A percentile compares a stretch with the other conserved stretches of the same genome.
Evolutionary conservation across 192 early-diverging fungal genomes (phyloP).

Genomic region (Lobosporangium transversale): DNA sequence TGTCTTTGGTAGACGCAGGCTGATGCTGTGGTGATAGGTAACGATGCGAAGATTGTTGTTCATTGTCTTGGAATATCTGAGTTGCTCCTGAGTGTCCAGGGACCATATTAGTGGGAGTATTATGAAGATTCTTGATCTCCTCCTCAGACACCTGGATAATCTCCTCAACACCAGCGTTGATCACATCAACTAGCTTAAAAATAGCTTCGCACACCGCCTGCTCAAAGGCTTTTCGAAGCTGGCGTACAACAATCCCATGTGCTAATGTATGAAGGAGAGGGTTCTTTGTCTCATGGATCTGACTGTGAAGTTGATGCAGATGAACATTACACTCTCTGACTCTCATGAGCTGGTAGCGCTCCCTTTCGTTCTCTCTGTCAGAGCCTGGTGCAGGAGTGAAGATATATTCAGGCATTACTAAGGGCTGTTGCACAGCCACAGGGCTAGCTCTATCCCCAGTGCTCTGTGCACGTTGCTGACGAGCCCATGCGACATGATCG

Average conservation of each 20-base stretch:
- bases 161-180: slow-evolving; percentile 22
- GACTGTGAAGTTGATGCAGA: slow-evolving; percentile 9
- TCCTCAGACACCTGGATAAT: slow-evolving; percentile 10
- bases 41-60: slow-evolving; percentile 3
- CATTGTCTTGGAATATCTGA: not conserved
- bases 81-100: not conserved
- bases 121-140: slow-evolving; percentile 2
- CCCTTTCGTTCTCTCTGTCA: too few relatives aligned
- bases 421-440: too few relatives aligned
- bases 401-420: too few relatives aligned
- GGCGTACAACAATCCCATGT: slow-evolving; percentile 5
- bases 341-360: slow-evolving; percentile 1
- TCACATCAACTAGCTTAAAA: not conserved
- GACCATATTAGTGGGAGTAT: not conserved
- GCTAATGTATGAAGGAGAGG: slow-evolving; percentile 16
- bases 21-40: not conserved
- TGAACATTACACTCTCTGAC: slow-evolving; percentile 19
- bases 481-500: too few relatives aligned
- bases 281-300: slow-evolving; percentile 17
- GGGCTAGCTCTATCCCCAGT: too few relatives aligned
- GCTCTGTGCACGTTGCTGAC: too few relatives aligned
- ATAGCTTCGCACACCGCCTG: slow-evolving; percentile 9
- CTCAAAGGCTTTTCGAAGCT: slow-evolving; percentile 23
- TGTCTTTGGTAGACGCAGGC: not conserved
- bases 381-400: too few relatives aligned